These are phyloP conservation scores for Coemansia asiatica DNA, from an alignment of 192 early-diverging fungal genomes.

Conservation along the genomic window DNA sequence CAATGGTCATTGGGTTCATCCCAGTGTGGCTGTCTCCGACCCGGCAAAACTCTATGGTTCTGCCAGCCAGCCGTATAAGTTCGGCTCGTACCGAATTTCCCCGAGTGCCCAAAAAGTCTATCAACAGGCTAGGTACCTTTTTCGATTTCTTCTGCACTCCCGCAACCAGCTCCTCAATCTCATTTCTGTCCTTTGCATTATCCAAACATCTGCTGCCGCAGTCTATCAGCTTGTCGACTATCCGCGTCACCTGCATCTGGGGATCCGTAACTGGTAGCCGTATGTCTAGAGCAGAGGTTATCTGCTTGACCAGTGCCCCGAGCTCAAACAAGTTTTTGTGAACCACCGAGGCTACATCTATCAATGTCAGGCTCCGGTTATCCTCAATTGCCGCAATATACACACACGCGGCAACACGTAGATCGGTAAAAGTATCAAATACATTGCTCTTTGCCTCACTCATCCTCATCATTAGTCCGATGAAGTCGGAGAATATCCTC, in stretches of 20 bases:
- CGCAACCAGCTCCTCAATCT: slow-evolving; percentile 1
- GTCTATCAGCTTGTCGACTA: slow-evolving; percentile 29
- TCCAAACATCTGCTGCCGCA: not conserved
- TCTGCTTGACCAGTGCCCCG: slow-evolving; percentile 14
- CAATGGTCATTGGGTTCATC: slow-evolving; percentile 17
- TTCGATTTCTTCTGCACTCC: not conserved
- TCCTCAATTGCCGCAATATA: slow-evolving; percentile 34
- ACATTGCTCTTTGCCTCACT: not conserved
- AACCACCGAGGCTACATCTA: slow-evolving; percentile 15
- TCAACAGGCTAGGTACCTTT: slow-evolving; percentile 7
- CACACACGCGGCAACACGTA: slow-evolving; percentile 19
- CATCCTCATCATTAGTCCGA: not conserved
- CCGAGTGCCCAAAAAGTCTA: slow-evolving; percentile 8
- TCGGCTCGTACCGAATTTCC: too few relatives aligned
- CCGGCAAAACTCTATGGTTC: slow-evolving; percentile 19
- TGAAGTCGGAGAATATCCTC: slow-evolving; percentile 19
- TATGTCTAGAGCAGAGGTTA: slow-evolving; percentile 7
- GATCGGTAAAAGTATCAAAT: slow-evolving; percentile 14
- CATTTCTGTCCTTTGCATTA: not conserved
- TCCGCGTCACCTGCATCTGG: slow-evolving; percentile 20
- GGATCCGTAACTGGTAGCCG: slow-evolving; percentile 18
- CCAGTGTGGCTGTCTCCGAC: slow-evolving; percentile 16
- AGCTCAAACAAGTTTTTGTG: slow-evolving; percentile 22
- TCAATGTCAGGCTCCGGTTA: slow-evolving; percentile 8
- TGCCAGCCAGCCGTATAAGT: slow-evolving; percentile 5